phyloP scores from a whole-genome alignment of 1,284 basidiomycete genomes.

The Ceratobasidium papillatum region DNA sequence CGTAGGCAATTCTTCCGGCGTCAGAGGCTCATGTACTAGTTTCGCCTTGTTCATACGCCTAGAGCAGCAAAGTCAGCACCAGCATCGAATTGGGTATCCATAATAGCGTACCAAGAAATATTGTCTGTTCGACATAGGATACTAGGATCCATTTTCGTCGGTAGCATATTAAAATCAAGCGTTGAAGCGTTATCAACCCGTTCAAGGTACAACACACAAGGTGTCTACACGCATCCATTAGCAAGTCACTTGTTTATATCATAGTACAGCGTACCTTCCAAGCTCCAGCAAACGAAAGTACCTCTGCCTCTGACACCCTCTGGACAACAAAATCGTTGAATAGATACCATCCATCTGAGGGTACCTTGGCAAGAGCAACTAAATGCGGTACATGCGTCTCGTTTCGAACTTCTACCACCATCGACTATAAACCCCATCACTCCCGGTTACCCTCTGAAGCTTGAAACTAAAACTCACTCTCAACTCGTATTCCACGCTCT shows the following conservation, averaged over 20 bases:
- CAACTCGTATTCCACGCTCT: slow-evolving; percentile 72
- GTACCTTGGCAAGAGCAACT: slow-evolving; percentile 82
- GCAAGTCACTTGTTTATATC: slow-evolving; percentile 2
- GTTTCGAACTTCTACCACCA: slow-evolving; percentile 84
- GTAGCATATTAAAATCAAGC: slow-evolving; percentile 74
- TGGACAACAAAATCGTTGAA: slow-evolving; percentile 98
- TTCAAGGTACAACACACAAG: slow-evolving; percentile 88
- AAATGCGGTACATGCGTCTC: slow-evolving; percentile 85
- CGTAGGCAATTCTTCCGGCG: slow-evolving; percentile 79
- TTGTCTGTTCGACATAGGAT: slow-evolving; percentile 65
- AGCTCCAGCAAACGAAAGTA: slow-evolving; percentile 81
- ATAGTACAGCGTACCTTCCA: slow-evolving; percentile 80
- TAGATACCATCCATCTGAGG: slow-evolving; percentile 72
- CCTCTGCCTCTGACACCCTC: slow-evolving; percentile 85
- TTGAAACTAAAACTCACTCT: slow-evolving; percentile 60
- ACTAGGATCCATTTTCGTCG: slow-evolving; percentile 70
- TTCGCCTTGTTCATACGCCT: slow-evolving; percentile 53
- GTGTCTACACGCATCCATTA: slow-evolving; percentile 63
- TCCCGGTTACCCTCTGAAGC: slow-evolving; percentile 21
- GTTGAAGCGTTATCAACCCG: slow-evolving; percentile 67
- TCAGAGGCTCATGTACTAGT: slow-evolving; percentile 75
- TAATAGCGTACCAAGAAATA: slow-evolving; percentile 48
- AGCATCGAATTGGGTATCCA: neutral
- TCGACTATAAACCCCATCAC: slow-evolving; percentile 58
- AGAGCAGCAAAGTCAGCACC: slow-evolving; percentile 27